Conservation (phyloP, 2,329 filamentous ascomycete genomes). For the Bipolaris sorokiniana region DNA sequence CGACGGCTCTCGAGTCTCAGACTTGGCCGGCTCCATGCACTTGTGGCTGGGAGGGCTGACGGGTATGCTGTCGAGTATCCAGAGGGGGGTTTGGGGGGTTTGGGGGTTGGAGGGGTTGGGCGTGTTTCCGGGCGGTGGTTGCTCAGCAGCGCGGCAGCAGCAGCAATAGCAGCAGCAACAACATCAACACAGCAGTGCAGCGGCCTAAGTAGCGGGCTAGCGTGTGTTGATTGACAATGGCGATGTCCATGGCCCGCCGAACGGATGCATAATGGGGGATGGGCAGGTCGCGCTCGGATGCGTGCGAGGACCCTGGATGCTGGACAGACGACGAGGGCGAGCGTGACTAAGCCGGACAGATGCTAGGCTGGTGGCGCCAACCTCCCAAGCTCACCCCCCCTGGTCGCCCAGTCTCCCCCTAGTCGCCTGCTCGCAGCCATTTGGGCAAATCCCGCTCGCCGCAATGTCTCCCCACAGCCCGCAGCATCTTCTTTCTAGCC, state of each 20-base stretch:
- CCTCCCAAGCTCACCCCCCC: no score
- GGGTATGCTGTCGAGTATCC: constrained; percentile 5
- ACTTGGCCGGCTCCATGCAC: constrained; percentile 41
- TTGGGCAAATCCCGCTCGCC: not conserved
- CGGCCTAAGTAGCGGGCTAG: not conserved
- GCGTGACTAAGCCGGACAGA: no score
- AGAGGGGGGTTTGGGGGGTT: no score
- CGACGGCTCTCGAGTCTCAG: constrained; percentile 37
- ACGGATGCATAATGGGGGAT: no score
- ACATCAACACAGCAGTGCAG: not conserved
- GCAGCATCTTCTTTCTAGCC: constrained; percentile 3
- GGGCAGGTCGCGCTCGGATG: no score
- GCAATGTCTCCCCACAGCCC: not conserved
- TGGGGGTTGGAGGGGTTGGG: constrained; percentile 22
- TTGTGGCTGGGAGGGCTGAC: constrained; percentile 20
- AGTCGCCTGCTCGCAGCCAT: not conserved
- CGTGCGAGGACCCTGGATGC: not conserved
- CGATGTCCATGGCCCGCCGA: no score
- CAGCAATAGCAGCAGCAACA: not conserved
- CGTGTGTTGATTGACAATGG: not conserved
- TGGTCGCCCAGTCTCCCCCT: not conserved
- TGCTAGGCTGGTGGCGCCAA: no score
- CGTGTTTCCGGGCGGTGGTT: not conserved
- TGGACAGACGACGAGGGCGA: not conserved
- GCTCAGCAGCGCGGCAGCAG: not conserved